Evolutionary conservation across 352 stramenopile genomes (phyloP), one percentile per base, ranked within the genome.

Genomic region (Globisporangium okanoganense): DNA sequence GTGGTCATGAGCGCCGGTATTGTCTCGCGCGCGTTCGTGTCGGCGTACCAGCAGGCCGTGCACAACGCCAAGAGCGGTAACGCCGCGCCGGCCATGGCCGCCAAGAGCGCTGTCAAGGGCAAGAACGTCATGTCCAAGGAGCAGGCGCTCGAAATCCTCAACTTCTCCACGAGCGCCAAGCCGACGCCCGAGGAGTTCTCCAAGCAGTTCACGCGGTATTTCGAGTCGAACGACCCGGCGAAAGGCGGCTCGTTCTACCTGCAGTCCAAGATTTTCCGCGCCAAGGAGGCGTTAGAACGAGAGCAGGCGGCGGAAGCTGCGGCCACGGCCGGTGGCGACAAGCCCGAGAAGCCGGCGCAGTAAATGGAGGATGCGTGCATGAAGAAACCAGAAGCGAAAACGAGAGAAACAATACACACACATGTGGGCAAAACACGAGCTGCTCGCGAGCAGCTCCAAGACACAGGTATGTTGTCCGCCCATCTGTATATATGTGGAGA

Each of bases 181-280:
- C 84, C 79, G 8, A 78, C 69, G 1, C 54, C 69, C 16, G 80
- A 88, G 41, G 79, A 94, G 52, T 71, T 94, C 38, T 56, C 90
- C 53, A 92, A 95, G 72, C 85, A 94, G 68, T 96, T 93, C 59
- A 83, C 87, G 68, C 73, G 79, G 58, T 92, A 94, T 61, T 95
- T 94, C 49, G 83, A 96, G 64, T 79, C 84, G 12, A 97, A 97
- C 64, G 88, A 97, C 63, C 90, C 90, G 12, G 73, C 76, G 45
- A 96, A 95, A 62, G 90, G 90, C 35, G 90, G 90, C 29, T 97
- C 89, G 35, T 97, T 97, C 70, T 97, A 97, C 67, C 58, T 97
- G 47, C 90, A 97, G 71, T 96, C 87, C 57, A 97, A 97, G 76
- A 94, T 97, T 64, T 97, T 82, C 70, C 78, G 89, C 49, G 90